Base-by-base conservation (phyloP, 208 protist genomes). In the Leishmania amazonensis region DNA sequence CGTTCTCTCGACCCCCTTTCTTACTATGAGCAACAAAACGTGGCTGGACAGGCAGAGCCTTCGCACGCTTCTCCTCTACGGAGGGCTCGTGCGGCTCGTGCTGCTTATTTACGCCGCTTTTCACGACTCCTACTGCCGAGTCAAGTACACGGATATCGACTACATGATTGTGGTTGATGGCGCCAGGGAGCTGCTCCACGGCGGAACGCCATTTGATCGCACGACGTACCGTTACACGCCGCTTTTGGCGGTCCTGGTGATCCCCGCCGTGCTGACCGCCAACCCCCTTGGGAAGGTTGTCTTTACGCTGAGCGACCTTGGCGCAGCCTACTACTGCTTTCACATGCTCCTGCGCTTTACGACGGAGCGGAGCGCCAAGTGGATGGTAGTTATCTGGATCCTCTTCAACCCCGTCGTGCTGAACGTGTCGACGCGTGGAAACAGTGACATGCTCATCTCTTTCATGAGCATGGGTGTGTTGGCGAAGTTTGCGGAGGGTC, bases 131-230 rank as follows among this genome's bases (percentile, higher is more conserved):
- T 83, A 85, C 68, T 95, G 96, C 54, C 81, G 89, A 17, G 93
- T 99, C 31, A 98, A 99, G 89, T 99, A 99, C 83, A 99, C 98
- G 11, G 98, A 99, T 85, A 98, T 99, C 40, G 98, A 99, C 88
- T 99, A 99, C 85, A 90, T 91, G 86, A 98, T 99, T 67, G 96
- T 99, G 79, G 95, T 98, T 7, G 98, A 99, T 79, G 98, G 96
- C 9, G 96, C 98, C 13, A n/a, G 70, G 65, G 87, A 93, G 40
- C 92, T 98, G 81, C 81, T 91, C n/a, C 31, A 84, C 28, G 98
- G 98, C 24, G 81, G 86, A 45, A 93, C 87, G 0, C 98, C 98
- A 1, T 99, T 97, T 83, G 90, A 96, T 75, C 93, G 98, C 40
- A 89, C 88, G 15, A 99, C 98, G 15, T 99, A 98, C 87, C 94